phyloP scores from a whole-genome alignment of 768 basidiomycete species.

The Termitomyces eurrhizus region DNA sequence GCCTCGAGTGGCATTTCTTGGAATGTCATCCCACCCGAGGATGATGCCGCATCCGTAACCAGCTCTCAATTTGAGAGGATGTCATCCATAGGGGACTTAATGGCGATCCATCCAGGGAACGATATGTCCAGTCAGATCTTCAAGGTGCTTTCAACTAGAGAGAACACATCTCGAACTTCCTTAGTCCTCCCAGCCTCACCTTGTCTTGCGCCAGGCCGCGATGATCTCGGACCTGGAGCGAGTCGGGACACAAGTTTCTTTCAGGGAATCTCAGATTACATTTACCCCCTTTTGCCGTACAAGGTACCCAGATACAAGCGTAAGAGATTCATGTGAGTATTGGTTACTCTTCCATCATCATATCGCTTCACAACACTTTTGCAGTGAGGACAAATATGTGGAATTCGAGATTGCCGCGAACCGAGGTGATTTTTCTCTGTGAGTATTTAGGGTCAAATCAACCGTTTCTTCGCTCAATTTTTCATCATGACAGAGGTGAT shows the following conservation, averaged over 20 bases:
- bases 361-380: not conserved
- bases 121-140: slow-evolving; percentile 6
- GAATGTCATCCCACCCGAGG: slow-evolving; percentile 5
- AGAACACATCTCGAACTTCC: not conserved
- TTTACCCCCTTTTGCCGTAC: slow-evolving; percentile 6
- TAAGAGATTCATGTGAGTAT: slow-evolving; percentile 6
- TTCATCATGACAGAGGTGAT: not conserved
- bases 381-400: not conserved
- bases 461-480: not conserved
- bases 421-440: slow-evolving; percentile 7
- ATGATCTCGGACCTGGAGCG: not conserved
- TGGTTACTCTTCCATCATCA: too few species aligned
- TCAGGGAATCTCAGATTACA: not conserved
- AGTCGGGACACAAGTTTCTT: not conserved
- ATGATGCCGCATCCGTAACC: not conserved
- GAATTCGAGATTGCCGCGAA: not conserved
- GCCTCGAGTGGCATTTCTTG: not conserved
- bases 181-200: not conserved
- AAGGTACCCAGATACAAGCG: slow-evolving; percentile 12
- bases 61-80: not conserved
- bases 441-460: not conserved
- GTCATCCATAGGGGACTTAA: not conserved
- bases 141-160: too few species aligned
- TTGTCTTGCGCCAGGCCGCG: not conserved
- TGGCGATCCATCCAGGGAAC: not conserved